Percentiles rank a stretch among this genome's conserved stretches.
phyloP scores from a whole-genome alignment of 1,284 basidiomycete species.

The Trichosporon ovoides region DNA sequence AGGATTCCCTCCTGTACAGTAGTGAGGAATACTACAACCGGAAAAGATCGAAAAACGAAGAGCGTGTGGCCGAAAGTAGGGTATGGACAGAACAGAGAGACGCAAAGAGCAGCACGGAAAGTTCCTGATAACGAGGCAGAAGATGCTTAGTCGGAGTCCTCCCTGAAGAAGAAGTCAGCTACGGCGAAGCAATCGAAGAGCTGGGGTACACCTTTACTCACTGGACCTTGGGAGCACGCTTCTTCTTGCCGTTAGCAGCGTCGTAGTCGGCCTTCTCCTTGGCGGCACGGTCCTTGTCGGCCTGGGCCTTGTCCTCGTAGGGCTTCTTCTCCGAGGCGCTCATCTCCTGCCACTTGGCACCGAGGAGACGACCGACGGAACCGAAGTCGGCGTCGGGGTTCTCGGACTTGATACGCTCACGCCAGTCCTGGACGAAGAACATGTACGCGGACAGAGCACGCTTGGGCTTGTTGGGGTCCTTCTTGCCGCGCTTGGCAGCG shows the following conservation, averaged over 20 bases:
- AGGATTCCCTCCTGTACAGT: not conserved
- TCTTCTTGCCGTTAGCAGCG: slow-evolving; percentile 51
- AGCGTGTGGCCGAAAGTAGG: not conserved
- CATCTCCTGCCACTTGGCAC: slow-evolving; percentile 85
- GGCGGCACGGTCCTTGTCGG: slow-evolving; percentile 70
- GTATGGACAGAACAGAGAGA: slow-evolving; percentile 6
- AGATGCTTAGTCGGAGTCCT: slow-evolving; percentile 3
- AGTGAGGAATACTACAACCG: slow-evolving; percentile 3
- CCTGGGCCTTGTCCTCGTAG: slow-evolving; percentile 78
- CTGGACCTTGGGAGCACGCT: slow-evolving; percentile 22
- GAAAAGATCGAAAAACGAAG: slow-evolving; percentile 7
- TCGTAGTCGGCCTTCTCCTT: slow-evolving; percentile 55
- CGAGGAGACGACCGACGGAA: slow-evolving; percentile 82
- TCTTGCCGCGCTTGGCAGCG: slow-evolving; percentile 51
- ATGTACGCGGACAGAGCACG: slow-evolving; percentile 87
- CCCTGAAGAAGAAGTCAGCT: not conserved
- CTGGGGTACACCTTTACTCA: too few relatives aligned
- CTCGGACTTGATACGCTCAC: slow-evolving; percentile 88
- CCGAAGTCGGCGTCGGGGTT: slow-evolving; percentile 93
- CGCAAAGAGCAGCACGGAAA: slow-evolving; percentile 3
- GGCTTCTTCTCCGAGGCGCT: slow-evolving; percentile 83
- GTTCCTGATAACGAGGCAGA: slow-evolving; percentile 2
- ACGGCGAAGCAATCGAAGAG: too few relatives aligned
- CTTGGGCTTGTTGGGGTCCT: slow-evolving; percentile 48
- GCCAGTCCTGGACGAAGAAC: slow-evolving; percentile 96